Base-by-base conservation (phyloP, 257 asterid genomes). In the Przewalskia tangutica region DNA sequence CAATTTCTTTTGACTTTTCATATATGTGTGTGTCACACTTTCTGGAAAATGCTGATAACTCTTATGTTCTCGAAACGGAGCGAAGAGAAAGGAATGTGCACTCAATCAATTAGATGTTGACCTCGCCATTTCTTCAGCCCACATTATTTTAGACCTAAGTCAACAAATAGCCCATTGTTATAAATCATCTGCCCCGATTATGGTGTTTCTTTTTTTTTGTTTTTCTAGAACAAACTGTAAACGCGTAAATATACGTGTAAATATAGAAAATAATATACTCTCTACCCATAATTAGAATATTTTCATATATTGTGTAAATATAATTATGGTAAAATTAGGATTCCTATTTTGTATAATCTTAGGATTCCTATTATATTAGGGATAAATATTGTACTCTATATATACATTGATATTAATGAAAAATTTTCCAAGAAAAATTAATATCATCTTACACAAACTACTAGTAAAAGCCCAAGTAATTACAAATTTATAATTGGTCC, bases 131-230 rank as follows among this genome's bases (percentile, higher is more conserved):
- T 20, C 38, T 27, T 9, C 79, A 8, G 13, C 59, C 59, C 79
- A 71, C 42, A 71, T 46, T 71, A 46, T 71, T 50, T 71, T 20
- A 71, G 59, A 71, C 79, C 79, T 20, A 71, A 71, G 79, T 71
- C 79, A 71, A 71, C 60, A 75, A 27, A 23, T 4, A 50, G 62
- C 62, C 80, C 62, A 75, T 50, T 75, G 63, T 50, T 27, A 27
- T 27, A 48, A 50, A 50, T 75, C 27, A 75, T 50, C 46, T 48
- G 5, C 62, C 46, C 79, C 44, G 3, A 48, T 27, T 12, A 23
- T 27, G 46, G 2, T 50, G 4, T 13, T 2, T 56, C n/a, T 50
- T 0, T n/a, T 27, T 27, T 27, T 46, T 3, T 36, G 18, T 64
- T 2, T 40, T 75, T 50, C 80, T 50, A 75, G 80, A 75, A 50